Percentiles rank a stretch among this genome's conserved stretches.
Conservation (phyloP, 2,329 filamentous ascomycete genomes). For the Phialocephala subalpina region DNA sequence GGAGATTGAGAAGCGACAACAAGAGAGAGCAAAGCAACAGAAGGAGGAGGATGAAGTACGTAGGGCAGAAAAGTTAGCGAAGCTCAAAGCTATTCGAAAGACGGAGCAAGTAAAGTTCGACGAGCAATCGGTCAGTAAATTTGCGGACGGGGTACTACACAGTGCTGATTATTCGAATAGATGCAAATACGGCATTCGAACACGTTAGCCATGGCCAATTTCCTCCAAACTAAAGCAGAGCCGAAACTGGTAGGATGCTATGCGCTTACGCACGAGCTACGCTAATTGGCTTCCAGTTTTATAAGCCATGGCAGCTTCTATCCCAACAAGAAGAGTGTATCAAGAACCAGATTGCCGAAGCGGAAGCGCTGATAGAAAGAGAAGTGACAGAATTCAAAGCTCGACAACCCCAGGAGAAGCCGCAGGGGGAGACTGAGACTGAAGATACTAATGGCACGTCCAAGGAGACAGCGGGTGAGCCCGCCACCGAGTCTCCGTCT, state of each 20-base stretch:
- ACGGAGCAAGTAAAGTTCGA: slow-evolving; percentile 79
- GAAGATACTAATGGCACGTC: slow-evolving; percentile 41
- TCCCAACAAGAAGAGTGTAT: slow-evolving; percentile 75
- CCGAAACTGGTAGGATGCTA: slow-evolving; percentile 74
- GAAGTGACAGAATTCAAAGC: slow-evolving; percentile 71
- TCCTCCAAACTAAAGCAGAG: slow-evolving; percentile 73
- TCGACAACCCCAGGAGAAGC: slow-evolving; percentile 47
- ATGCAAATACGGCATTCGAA: slow-evolving; percentile 77
- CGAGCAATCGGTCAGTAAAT: slow-evolving; percentile 72
- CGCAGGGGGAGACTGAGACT: slow-evolving; percentile 24
- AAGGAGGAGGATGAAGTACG: slow-evolving; percentile 74
- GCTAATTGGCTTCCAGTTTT: slow-evolving; percentile 67
- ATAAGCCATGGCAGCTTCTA: slow-evolving; percentile 82
- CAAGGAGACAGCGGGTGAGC: slow-evolving; percentile 54
- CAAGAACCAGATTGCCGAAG: slow-evolving; percentile 72
- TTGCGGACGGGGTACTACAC: neutral
- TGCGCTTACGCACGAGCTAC: slow-evolving; percentile 7
- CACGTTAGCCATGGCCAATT: slow-evolving; percentile 74
- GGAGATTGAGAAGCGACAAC: slow-evolving; percentile 84
- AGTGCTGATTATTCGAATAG: slow-evolving; percentile 14
- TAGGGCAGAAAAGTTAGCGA: slow-evolving; percentile 70
- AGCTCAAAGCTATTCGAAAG: slow-evolving; percentile 66
- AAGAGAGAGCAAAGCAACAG: slow-evolving; percentile 77
- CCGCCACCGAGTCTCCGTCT: slow-evolving; percentile 49
- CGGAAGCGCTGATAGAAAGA: slow-evolving; percentile 66